Percentiles rank a stretch among this genome's conserved stretches.
Evolutionary conservation across 106 monocot genomes (phyloP).

Genomic region (Amphibolis antarctica): DNA sequence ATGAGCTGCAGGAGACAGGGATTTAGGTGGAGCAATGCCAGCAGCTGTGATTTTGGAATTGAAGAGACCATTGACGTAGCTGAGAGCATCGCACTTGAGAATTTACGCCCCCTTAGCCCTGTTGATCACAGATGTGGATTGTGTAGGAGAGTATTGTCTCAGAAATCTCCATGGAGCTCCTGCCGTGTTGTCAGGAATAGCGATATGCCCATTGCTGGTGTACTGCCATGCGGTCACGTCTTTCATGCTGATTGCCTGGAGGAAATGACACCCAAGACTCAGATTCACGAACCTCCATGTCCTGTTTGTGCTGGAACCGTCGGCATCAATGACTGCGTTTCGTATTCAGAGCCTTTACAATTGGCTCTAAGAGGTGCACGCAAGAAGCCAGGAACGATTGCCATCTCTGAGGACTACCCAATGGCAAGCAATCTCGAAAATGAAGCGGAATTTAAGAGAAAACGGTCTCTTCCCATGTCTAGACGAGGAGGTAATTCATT

Average conservation of each 20-base stretch:
- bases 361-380: constrained; percentile 32
- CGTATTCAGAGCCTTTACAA: constrained; percentile 51
- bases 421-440: background rate
- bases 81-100: constrained; percentile 29
- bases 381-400: constrained; percentile 6
- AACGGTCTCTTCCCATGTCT: constrained; percentile 9
- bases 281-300: constrained; percentile 52
- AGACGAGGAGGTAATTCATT: constrained; percentile 23
- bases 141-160: constrained; percentile 48
- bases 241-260: constrained; percentile 91
- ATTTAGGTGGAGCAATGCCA: constrained; percentile 71
- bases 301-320: constrained; percentile 12
- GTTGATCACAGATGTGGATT: constrained; percentile 45
- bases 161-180: constrained; percentile 80
- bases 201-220: constrained; percentile 60
- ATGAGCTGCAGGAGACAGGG: constrained; percentile 55
- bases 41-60: constrained; percentile 56
- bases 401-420: background rate
- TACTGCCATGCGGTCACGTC: constrained; percentile 69
- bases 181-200: constrained; percentile 40
- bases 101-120: constrained; percentile 14
- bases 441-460: constrained; percentile 16
- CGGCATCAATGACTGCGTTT: constrained; percentile 15
- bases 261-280: constrained; percentile 50
- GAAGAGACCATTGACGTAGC: constrained; percentile 44